A percentile compares a stretch with the other conserved stretches of the same genome.
These are phyloP conservation scores for Cerrena zonata DNA, from an alignment of 1,284 basidiomycete species.

Conservation along the genomic window DNA sequence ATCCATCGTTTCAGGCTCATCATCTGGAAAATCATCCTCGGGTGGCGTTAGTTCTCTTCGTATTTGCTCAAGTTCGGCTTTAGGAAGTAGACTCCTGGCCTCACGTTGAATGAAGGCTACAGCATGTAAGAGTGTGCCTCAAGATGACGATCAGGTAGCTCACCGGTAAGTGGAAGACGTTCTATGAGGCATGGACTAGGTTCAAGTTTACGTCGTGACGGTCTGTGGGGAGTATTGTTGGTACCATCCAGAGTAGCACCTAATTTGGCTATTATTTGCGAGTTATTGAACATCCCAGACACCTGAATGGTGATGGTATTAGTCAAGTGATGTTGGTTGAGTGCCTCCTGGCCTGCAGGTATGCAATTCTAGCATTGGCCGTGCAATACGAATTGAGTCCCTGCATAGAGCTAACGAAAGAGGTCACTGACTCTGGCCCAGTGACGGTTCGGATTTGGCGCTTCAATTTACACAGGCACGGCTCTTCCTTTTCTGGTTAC, in stretches of 20 bases:
- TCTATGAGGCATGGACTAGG: conserved; percentile 55
- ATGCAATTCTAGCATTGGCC: not conserved
- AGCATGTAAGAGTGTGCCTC: conserved; percentile 14
- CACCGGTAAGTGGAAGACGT: conserved; percentile 62
- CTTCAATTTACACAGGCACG: too few relatives aligned
- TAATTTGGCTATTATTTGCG: conserved; percentile 26
- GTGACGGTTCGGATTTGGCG: too few relatives aligned
- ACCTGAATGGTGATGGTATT: conserved; percentile 2
- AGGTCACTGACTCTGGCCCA: too few relatives aligned
- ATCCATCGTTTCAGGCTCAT: conserved; percentile 9
- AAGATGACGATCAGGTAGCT: conserved; percentile 19
- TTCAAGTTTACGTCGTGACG: conserved; percentile 32
- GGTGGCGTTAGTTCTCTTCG: conserved; percentile 21
- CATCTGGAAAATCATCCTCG: conserved; percentile 3
- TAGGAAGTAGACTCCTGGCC: conserved; percentile 50
- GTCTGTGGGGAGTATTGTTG: conserved; percentile 7
- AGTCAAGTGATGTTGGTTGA: not conserved
- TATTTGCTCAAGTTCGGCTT: conserved; percentile 44
- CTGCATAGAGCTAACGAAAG: too few relatives aligned
- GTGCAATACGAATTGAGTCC: not conserved
- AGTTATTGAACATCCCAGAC: conserved; percentile 50
- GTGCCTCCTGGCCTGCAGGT: not conserved
- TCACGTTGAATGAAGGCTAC: conserved; percentile 66
- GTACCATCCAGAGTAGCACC: conserved; percentile 13
- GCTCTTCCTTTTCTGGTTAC: too few relatives aligned